Evolutionary conservation across 176 grass and related monocot genomes (phyloP), one percentile per base, ranked within the genome.

Genomic region (Oryza officinalis): DNA sequence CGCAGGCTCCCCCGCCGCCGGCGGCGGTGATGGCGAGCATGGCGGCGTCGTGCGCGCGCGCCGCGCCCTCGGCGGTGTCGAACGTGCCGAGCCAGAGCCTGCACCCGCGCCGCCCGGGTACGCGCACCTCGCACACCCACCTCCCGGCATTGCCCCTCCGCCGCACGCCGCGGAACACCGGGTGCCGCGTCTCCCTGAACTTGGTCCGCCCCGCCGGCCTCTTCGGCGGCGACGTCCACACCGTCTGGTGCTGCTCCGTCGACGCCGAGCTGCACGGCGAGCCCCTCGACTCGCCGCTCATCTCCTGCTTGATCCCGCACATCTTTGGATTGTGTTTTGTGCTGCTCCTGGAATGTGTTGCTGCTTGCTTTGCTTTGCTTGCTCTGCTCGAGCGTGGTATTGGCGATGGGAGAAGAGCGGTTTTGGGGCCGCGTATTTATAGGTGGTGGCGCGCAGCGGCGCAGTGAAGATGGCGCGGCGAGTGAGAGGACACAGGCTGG

Each of bases 11-110:
- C 2, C 38, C 27, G 49, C 86, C 84, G 20, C 63, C 30, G 17
- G 4, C 32, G 32, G 32, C 32, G 32, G 4, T 33, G 33, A 97
- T 40, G 27, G 85, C 86, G 75, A 98, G 86, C 59, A 85, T 75
- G 25, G 90, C 88, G 22, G 92, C 90, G 74, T 94, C 95, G 87
- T 93, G 90, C 4, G 90, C 90, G 33, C 88, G 71, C 1, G 92
- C 95, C 0, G 95, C 92, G 67, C 45, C 25, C 68, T 94, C 95
- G 47, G 90, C 90, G 63, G 81, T 90, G 67, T 79, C 68, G 82
- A 91, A 97, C 8, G 92, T 94, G n/a, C 92, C 92, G 25, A 97
- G 90, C 95, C 95, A 98, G 50, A 98, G 94, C 59, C 92, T 81
- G 65, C 46, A 81, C 4, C 84, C 89, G 54, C 81, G 70, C 31